phyloP scores from a whole-genome alignment of 495 filamentous ascomycete genomes.

The Hypoxylon subgilvum region DNA sequence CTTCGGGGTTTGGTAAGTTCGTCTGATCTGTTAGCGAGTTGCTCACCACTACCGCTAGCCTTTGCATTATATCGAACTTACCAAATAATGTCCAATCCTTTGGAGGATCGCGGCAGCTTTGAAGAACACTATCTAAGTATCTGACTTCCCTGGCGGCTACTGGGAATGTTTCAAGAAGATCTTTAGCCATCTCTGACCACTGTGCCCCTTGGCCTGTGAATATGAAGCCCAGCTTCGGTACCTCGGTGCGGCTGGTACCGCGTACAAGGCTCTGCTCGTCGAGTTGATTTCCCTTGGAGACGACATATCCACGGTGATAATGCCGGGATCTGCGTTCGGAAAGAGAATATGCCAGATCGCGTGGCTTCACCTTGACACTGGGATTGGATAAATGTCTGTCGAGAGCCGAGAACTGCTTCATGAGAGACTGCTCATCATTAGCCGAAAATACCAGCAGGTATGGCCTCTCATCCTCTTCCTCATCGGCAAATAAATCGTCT shows the following conservation, averaged over 20 bases:
- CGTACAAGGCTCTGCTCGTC: background rate
- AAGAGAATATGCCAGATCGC: slow-evolving; percentile 40
- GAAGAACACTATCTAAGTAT: slow-evolving; percentile 10
- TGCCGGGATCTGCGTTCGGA: slow-evolving; percentile 25
- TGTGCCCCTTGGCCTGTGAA: slow-evolving; percentile 57
- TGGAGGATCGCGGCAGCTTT: slow-evolving; percentile 1
- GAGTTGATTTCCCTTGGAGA: slow-evolving; percentile 4
- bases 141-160: background rate
- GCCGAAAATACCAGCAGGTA: slow-evolving; percentile 33
- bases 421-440: slow-evolving; percentile 21
- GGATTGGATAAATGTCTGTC: background rate
- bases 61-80: too few species aligned
- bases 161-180: slow-evolving; percentile 21
- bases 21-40: background rate
- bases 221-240: slow-evolving; percentile 41
- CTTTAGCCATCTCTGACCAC: slow-evolving; percentile 50
- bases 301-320: slow-evolving; percentile 30
- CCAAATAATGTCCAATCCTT: too few species aligned
- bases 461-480: background rate
- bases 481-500: background rate
- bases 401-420: background rate
- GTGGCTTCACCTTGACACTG: slow-evolving; percentile 1
- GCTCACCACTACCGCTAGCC: too few species aligned
- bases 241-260: background rate
- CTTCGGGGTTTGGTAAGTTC: slow-evolving; percentile 39